phyloP scores from a whole-genome alignment of 139 green algal species.

The Dunaliella primolecta region DNA sequence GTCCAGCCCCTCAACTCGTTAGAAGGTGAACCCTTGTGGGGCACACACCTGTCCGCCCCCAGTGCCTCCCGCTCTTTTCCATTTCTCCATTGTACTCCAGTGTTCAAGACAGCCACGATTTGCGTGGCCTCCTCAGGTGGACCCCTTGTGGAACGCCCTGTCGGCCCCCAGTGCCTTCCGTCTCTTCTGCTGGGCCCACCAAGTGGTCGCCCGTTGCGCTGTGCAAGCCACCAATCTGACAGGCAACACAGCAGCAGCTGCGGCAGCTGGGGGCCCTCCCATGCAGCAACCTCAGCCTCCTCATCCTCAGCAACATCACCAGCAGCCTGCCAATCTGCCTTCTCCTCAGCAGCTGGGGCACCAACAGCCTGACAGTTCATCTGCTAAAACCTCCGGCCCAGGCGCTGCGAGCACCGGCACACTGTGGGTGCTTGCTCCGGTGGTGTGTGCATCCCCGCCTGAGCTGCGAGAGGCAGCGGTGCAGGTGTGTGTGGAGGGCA shows the following conservation, averaged over 20 bases:
- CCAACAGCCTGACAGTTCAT: not conserved
- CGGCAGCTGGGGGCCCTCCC: not conserved
- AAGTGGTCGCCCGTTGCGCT: conserved; percentile 28
- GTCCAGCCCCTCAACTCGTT: too few species aligned
- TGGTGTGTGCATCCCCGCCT: conserved; percentile 20
- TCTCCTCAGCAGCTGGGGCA: too few species aligned
- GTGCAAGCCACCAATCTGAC: not conserved
- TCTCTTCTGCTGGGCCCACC: conserved; percentile 36
- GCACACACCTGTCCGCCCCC: too few species aligned
- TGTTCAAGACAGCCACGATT: too few species aligned
- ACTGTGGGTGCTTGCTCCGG: conserved; percentile 13
- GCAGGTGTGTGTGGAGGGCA: not conserved
- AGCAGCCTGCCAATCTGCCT: not conserved
- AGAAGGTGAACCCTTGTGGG: too few species aligned
- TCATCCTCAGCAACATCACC: not conserved
- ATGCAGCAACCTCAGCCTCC: not conserved
- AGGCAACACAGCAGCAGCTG: not conserved
- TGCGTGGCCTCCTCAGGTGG: not conserved
- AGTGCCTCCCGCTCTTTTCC: too few species aligned
- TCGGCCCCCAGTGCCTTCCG: conserved; percentile 5
- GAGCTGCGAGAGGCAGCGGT: conserved; percentile 20
- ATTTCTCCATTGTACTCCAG: too few species aligned
- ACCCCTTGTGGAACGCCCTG: not conserved
- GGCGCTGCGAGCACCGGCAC: not conserved
- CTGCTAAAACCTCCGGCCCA: too few species aligned